Evolutionary conservation across 1,284 basidiomycete species (phyloP).

Genomic region (Taiwanofungus camphoratus): DNA sequence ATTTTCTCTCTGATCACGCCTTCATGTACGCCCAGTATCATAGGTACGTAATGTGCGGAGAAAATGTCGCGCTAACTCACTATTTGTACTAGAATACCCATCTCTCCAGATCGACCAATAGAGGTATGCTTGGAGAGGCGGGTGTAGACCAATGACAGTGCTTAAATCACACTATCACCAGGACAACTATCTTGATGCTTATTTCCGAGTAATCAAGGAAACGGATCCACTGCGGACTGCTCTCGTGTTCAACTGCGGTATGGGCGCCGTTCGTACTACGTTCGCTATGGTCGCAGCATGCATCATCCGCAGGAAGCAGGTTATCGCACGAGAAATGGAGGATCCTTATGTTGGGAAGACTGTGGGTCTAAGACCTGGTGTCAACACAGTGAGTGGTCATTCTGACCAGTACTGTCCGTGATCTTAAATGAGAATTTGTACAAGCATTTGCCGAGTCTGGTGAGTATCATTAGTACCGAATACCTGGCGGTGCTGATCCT

Average conservation of each 20-base stretch:
- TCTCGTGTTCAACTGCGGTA: conserved; percentile 95
- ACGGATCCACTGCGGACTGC: conserved; percentile 80
- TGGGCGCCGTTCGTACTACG: conserved; percentile 94
- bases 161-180: conserved; percentile 26
- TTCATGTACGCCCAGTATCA: conserved; percentile 44
- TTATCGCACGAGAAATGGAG: conserved; percentile 68
- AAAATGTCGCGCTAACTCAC: not conserved
- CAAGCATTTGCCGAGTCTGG: not conserved
- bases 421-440: not conserved
- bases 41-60: conserved; percentile 33
- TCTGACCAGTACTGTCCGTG: not conserved
- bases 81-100: conserved; percentile 67
- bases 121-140: conserved; percentile 47
- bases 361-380: conserved; percentile 29
- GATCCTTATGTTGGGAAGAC: conserved; percentile 61
- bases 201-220: conserved; percentile 77
- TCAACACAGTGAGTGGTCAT: conserved; percentile 36
- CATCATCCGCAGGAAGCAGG: conserved; percentile 82
- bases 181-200: conserved; percentile 94
- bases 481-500: too few species aligned
- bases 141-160: too few species aligned
- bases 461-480: too few species aligned
- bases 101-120: conserved; percentile 84
- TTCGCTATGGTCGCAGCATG: conserved; percentile 97
- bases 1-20: conserved; percentile 2